phyloP scores from a whole-genome alignment of 768 basidiomycete species.

The Xerocomellus amylosporus region DNA sequence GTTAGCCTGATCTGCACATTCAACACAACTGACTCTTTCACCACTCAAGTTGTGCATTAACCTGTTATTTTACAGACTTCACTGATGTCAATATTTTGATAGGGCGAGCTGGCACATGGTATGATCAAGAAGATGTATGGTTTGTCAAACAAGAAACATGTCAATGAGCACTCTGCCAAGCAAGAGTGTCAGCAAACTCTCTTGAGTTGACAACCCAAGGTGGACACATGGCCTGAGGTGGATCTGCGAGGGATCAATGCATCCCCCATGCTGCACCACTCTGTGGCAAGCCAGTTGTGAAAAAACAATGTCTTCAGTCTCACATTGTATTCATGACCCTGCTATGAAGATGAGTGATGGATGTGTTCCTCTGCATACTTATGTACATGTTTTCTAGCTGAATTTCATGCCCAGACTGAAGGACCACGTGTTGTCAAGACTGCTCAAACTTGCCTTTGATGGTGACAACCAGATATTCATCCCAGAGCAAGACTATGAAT shows the following conservation, averaged over 20 bases:
- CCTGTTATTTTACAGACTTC: too few relatives aligned
- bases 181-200: background rate
- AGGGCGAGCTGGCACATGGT: too few relatives aligned
- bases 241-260: background rate
- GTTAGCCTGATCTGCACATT: too few relatives aligned
- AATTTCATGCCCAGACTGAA: background rate
- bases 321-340: too few relatives aligned
- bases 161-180: background rate
- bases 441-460: background rate
- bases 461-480: background rate
- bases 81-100: too few relatives aligned
- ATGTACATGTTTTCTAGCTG: background rate
- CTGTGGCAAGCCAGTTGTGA: background rate
- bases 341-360: too few relatives aligned
- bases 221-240: too few relatives aligned
- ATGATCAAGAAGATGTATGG: background rate
- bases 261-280: background rate
- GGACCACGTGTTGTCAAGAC: background rate
- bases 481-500: background rate
- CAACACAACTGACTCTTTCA: too few relatives aligned
- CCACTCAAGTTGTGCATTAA: too few relatives aligned
- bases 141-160: background rate
- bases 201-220: background rate
- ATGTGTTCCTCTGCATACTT: too few relatives aligned
- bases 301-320: background rate